phyloP scores from a whole-genome alignment of 495 filamentous ascomycete genomes.

The Daldinia decipiens region DNA sequence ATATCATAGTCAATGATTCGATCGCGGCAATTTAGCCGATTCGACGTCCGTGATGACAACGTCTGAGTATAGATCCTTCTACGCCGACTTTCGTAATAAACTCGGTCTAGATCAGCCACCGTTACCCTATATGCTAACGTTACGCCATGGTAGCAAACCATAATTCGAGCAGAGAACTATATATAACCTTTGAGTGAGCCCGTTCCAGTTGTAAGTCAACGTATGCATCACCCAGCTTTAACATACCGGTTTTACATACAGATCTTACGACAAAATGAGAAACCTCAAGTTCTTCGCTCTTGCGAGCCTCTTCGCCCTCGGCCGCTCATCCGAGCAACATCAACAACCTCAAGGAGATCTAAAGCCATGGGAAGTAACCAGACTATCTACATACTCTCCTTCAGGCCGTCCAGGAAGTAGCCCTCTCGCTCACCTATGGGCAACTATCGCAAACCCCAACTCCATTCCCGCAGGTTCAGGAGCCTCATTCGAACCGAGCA shows the following conservation, averaged over 20 bases:
- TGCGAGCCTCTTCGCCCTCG: conserved; percentile 22
- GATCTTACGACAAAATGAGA: conserved; percentile 14
- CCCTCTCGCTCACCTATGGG: neutral
- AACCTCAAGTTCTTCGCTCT: conserved; percentile 3
- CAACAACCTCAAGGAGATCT: neutral
- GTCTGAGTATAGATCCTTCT: neutral
- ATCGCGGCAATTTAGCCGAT: conserved; percentile 27
- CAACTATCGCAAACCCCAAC: conserved; percentile 28
- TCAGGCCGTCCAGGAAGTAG: conserved; percentile 27
- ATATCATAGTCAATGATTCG: conserved; percentile 9
- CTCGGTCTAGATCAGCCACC: conserved; percentile 20
- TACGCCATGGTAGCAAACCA: conserved; percentile 16
- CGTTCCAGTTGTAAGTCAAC: neutral
- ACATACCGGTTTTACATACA: neutral
- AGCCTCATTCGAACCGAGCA: conserved; percentile 10
- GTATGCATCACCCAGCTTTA: neutral
- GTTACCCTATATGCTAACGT: conserved; percentile 33
- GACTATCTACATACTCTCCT: conserved; percentile 19
- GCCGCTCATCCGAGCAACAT: neutral
- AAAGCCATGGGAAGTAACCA: conserved; percentile 31
- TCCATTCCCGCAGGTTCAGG: conserved; percentile 21
- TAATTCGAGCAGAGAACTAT: neutral
- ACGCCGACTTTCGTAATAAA: conserved; percentile 6
- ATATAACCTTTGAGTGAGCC: neutral
- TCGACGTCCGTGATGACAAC: conserved; percentile 8